phyloP scores from a whole-genome alignment of 2,329 filamentous ascomycete species.

The Fusarium sp. region DNA sequence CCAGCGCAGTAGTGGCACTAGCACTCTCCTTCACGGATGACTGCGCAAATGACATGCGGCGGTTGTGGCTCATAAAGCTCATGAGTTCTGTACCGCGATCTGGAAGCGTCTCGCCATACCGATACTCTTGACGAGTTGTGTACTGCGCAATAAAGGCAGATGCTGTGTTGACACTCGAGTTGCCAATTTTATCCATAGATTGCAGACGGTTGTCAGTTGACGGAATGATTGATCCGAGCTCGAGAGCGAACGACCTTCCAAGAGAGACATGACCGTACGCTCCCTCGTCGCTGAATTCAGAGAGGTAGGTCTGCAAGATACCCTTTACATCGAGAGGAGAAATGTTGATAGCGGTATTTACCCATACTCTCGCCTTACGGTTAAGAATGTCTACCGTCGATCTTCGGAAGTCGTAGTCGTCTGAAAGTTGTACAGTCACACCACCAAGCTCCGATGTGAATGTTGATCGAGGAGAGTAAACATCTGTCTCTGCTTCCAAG shows the following conservation, averaged over 20 bases:
- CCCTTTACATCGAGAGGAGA: conserved; percentile 96
- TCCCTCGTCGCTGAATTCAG: conserved; percentile 92
- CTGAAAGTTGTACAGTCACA: conserved; percentile 89
- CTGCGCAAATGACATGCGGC: conserved; percentile 64
- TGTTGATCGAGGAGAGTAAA: conserved; percentile 86
- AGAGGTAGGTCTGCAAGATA: conserved; percentile 93
- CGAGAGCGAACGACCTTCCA: conserved; percentile 91
- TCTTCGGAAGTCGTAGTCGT: conserved; percentile 86
- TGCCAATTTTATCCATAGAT: conserved; percentile 80
- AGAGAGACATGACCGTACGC: conserved; percentile 92
- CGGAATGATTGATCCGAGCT: conserved; percentile 90
- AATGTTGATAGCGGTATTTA: conserved; percentile 81
- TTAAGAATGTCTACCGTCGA: conserved; percentile 83
- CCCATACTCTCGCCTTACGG: conserved; percentile 82
- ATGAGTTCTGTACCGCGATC: conserved; percentile 76
- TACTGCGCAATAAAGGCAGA: conserved; percentile 98
- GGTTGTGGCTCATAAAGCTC: conserved; percentile 67
- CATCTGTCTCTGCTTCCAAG: conserved; percentile 91
- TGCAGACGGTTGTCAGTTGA: conserved; percentile 85
- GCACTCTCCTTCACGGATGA: conserved; percentile 65
- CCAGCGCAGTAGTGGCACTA: conserved; percentile 73
- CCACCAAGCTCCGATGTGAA: conserved; percentile 82
- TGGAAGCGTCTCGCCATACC: conserved; percentile 81
- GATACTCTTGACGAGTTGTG: conserved; percentile 94
- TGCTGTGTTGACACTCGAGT: conserved; percentile 85